These are phyloP conservation scores for Poa pratensis DNA, from an alignment of 176 grass and related monocot species.

Conservation along the genomic window DNA sequence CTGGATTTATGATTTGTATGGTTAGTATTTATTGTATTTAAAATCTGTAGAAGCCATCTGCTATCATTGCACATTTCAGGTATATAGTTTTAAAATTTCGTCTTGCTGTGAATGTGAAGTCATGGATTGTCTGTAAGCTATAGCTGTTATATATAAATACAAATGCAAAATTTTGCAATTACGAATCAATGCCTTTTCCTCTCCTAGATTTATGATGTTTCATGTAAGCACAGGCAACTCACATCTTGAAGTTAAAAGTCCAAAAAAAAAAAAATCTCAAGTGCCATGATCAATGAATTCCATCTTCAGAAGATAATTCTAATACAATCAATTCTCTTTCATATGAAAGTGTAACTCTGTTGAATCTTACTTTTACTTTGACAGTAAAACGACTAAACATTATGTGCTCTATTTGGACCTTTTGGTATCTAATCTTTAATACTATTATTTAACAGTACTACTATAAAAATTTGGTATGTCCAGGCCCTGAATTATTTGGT, in stretches of 20 bases:
- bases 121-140: constrained; percentile 37
- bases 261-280: not conserved
- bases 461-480: constrained; percentile 35
- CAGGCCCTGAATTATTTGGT: constrained; percentile 3
- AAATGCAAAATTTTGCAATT: constrained; percentile 14
- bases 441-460: not conserved
- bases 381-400: constrained; percentile 10
- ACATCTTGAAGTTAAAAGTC: not conserved
- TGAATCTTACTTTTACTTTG: constrained; percentile 12
- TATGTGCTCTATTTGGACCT: constrained; percentile 24
- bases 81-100: constrained; percentile 37
- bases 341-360: constrained; percentile 13
- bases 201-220: constrained; percentile 6
- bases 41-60: constrained; percentile 1
- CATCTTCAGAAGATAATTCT: not conserved
- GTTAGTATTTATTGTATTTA: constrained; percentile 30
- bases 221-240: not conserved
- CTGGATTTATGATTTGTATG: constrained; percentile 32
- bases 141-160: constrained; percentile 27
- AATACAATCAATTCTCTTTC: not conserved
- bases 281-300: not conserved
- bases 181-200: not conserved
- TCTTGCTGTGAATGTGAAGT: constrained; percentile 34
- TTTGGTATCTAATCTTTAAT: constrained; percentile 30
- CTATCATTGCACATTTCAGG: constrained; percentile 23